A percentile compares a stretch with the other conserved stretches of the same genome.
These are phyloP conservation scores for Monosporascus sp. DNA, from an alignment of 2,329 filamentous ascomycete species.

Conservation along the genomic window DNA sequence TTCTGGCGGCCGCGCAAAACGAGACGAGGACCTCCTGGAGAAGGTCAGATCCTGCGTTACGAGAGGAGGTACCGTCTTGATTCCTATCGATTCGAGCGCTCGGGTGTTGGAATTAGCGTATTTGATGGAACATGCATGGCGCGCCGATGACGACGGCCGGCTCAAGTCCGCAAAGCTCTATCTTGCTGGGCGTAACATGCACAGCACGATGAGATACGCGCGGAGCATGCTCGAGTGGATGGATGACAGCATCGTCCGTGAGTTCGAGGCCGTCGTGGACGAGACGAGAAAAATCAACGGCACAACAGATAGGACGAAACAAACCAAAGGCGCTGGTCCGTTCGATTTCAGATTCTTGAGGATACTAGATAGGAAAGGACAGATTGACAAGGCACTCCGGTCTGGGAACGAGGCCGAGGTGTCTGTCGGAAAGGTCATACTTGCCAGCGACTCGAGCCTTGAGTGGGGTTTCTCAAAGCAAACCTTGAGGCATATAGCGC, in stretches of 20 bases:
- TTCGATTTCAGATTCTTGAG: constrained; percentile 88
- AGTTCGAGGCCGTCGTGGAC: constrained; percentile 72
- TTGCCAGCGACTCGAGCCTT: constrained; percentile 83
- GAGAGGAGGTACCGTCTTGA: constrained; percentile 83
- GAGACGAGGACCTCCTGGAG: constrained; percentile 80
- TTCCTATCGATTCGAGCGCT: constrained; percentile 94
- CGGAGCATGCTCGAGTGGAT: constrained; percentile 99
- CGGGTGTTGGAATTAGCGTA: constrained; percentile 89
- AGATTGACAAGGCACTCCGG: constrained; percentile 65
- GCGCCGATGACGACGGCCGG: constrained; percentile 53
- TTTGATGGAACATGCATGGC: constrained; percentile 87
- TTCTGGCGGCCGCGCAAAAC: constrained; percentile 67
- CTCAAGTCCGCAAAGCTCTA: constrained; percentile 61
- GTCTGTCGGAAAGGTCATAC: constrained; percentile 63
- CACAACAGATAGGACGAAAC: constrained; percentile 41
- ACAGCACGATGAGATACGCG: constrained; percentile 84
- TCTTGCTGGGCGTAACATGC: constrained; percentile 78
- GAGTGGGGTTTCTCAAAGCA: constrained; percentile 95
- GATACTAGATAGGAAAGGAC: constrained; percentile 73
- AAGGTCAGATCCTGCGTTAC: constrained; percentile 74
- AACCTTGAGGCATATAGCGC: constrained; percentile 66
- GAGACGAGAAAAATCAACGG: constrained; percentile 39
- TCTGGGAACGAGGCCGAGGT: constrained; percentile 36
- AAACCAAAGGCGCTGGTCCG: constrained; percentile 56
- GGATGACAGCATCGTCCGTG: constrained; percentile 89